A percentile compares a stretch with the other conserved stretches of the same genome.
phyloP scores from a whole-genome alignment of 2,329 filamentous ascomycete species.

The Lachnellula hyalina region DNA sequence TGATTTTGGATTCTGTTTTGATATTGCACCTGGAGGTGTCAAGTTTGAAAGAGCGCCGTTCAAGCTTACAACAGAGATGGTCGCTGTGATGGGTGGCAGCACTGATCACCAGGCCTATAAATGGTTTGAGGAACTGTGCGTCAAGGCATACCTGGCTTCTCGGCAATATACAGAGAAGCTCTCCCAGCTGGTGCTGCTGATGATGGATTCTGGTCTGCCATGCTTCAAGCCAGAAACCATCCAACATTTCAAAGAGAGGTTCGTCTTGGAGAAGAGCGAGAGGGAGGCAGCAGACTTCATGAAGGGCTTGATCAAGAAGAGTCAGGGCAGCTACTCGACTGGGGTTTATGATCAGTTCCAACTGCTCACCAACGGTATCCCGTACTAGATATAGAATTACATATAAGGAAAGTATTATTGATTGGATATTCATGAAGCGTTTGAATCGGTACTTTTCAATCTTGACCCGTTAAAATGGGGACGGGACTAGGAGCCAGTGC shows the following conservation, averaged over 20 bases:
- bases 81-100: conserved; percentile 95
- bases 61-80: conserved; percentile 96
- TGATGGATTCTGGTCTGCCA: conserved; percentile 92
- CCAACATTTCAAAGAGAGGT: conserved; percentile 84
- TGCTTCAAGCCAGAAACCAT: conserved; percentile 98
- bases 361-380: conserved; percentile 93
- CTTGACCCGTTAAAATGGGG: not conserved
- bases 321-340: conserved; percentile 84
- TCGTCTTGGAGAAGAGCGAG: conserved; percentile 87
- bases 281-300: conserved; percentile 94
- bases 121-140: conserved; percentile 93
- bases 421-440: not conserved
- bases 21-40: conserved; percentile 94
- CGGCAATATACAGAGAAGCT: conserved; percentile 85
- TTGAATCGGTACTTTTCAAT: not conserved
- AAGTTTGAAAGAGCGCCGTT: conserved; percentile 98
- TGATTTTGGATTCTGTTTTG: conserved; percentile 99
- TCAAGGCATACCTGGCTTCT: conserved; percentile 90
- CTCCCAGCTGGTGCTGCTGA: conserved; percentile 81
- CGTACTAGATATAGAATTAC: conserved; percentile 47
- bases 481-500: not conserved
- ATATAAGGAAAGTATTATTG: not conserved
- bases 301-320: conserved; percentile 82
- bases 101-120: conserved; percentile 82
- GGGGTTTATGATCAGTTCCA: conserved; percentile 98